Base-by-base conservation (phyloP, 108 stramenopile genomes). In the Conticribra weissflogii region DNA sequence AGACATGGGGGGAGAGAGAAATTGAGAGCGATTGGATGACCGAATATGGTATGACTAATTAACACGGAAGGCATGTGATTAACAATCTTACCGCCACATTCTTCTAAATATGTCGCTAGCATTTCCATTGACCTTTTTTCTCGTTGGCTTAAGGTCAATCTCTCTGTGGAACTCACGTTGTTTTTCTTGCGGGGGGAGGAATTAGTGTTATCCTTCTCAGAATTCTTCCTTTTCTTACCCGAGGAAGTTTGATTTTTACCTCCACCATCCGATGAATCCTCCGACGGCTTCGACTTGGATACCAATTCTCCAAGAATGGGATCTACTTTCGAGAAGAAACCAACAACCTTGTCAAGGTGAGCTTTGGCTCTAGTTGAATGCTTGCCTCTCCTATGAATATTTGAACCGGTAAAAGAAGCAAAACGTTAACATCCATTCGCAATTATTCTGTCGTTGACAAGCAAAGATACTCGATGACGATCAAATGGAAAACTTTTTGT, bases 41-140 rank as follows among this genome's bases (percentile, higher is more conserved):
- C n/a, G n/a, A n/a, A n/a, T n/a, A n/a, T n/a, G n/a, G n/a, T n/a
- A n/a, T n/a, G 18, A 0, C 14, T 19, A 17, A 52, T 31, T 19
- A 24, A 47, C 7, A 15, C 22, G 34, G 18, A 51, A 33, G 51
- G 22, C 24, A 50, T 41, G 23, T 41, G 36, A 9, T 5, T 41
- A 41, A 9, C 36, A 41, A 41, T 64, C 23, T 9, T 54, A 59
- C 92, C 92, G 33, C 92, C 88, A 19, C 79, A 55, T 41, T 90
- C 89, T 76, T 82, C 82, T 48, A 93, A 82, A 70, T 87, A 87
- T 1, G 59, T 46, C 2, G 59, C 71, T 1, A 93, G 74, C 33
- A 61, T 50, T 66, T 87, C 81, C 84, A 93, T 81, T 25, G 87
- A 86, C 66, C 72, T 85, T 21, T 76, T 83, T 74, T 93, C 92